Base-by-base conservation (phyloP, 495 filamentous ascomycete species). In the Penicillium coprophilum region DNA sequence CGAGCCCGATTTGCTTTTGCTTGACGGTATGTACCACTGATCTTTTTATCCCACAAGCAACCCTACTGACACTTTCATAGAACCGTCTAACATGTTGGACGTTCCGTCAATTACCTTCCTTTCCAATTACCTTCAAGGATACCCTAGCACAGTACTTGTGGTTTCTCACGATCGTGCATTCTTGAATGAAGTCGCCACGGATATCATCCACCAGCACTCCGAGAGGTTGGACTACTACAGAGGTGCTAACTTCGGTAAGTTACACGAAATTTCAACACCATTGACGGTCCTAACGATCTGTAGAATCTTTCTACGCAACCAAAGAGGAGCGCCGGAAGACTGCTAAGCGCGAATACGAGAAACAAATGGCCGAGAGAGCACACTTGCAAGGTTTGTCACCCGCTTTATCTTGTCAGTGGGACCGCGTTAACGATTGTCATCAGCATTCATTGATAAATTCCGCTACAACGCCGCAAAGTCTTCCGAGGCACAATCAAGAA, bases 51-150 rank as follows among this genome's bases (percentile, higher is more conserved):
- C 1, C 30, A 30, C 3, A 46, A 50, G 2, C 4, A 23, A 10
- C 3, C 3, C 43, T 56, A 12, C 70, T 78, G 58, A 79, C 48
- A 19, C 39, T 19, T 28, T 31, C 28, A 44, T 44, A 83, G 93
- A 98, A 84, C 94, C 94, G 68, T 97, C 95, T 47, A 99, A 99
- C 86, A 99, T 99, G 94, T 92, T 99, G 91, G 94, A 99, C 73
- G 94, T 97, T 58, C 95, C 94, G 7, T 97, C 95, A n/a, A 97
- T 97, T 62, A 96, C 94, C 49, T 99, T 97, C 85, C 81, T 99
- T 66, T 89, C 94, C 13, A 96, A 90, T 65, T 99, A 99, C 64
- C 88, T 99, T 6, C 91, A 96, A 67, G 78, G 79, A 44, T 99
- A 99, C 68, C 92, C 93, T 4, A 96, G 91, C 68, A 97, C 94